Conservation (phyloP, 306 rosid species). For the Calophaca sinica region DNA sequence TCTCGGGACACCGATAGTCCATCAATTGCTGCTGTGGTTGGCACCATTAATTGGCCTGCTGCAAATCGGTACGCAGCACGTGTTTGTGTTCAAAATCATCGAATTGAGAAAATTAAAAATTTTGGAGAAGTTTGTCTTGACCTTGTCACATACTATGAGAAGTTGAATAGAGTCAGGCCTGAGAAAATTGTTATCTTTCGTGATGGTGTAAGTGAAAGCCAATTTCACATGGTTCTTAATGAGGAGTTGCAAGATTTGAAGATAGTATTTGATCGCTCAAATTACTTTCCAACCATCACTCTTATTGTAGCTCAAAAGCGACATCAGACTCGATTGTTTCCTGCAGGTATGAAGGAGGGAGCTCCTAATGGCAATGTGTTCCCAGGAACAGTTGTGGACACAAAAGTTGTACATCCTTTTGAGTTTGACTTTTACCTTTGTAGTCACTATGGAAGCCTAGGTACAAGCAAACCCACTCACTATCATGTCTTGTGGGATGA, state of each 20-base stretch:
- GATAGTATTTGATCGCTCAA: constrained; percentile 33
- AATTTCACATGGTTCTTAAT: constrained; percentile 79
- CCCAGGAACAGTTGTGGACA: constrained; percentile 89
- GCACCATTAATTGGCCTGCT: constrained; percentile 77
- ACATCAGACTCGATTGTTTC: constrained; percentile 76
- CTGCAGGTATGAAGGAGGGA: constrained; percentile 11
- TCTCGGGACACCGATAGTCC: constrained; percentile 56
- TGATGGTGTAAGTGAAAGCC: constrained; percentile 82
- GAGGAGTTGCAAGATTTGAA: constrained; percentile 70
- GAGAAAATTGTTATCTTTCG: constrained; percentile 69
- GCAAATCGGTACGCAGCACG: constrained; percentile 80
- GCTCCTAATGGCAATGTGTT: constrained; percentile 50
- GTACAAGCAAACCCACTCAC: constrained; percentile 90
- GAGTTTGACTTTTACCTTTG: constrained; percentile 82
- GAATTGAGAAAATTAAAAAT: constrained; percentile 56
- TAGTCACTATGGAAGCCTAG: constrained; percentile 72
- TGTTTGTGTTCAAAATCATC: constrained; percentile 59
- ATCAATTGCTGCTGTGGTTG: constrained; percentile 86
- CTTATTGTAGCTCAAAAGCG: constrained; percentile 83
- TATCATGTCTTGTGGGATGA: constrained; percentile 85
- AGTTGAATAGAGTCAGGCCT: constrained; percentile 55
- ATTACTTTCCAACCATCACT: constrained; percentile 65
- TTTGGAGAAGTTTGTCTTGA: constrained; percentile 70
- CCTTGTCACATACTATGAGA: constrained; percentile 55
- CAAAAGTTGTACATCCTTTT: constrained; percentile 63